Evolutionary conservation across 2,329 filamentous ascomycete genomes (phyloP).

Genomic region (Aschersonia sp.): DNA sequence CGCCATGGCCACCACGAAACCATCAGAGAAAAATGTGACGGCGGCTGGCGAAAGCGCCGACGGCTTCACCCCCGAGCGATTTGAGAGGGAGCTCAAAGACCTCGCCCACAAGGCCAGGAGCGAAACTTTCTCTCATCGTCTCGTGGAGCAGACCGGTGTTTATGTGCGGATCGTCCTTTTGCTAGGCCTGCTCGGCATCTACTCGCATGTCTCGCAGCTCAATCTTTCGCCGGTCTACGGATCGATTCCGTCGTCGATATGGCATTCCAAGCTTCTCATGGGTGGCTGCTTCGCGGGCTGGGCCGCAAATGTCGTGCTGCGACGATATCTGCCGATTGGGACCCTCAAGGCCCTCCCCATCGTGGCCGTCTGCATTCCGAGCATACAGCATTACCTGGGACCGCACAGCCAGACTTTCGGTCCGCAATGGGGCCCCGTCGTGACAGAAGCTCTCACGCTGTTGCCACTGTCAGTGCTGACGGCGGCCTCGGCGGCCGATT

Average conservation of each 20-base stretch:
- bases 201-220: slow-evolving; percentile 57
- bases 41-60: slow-evolving; percentile 6
- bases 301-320: slow-evolving; percentile 46
- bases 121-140: slow-evolving; percentile 17
- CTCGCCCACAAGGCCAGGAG: slow-evolving; percentile 29
- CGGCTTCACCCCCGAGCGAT: slow-evolving; percentile 32
- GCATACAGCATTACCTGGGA: slow-evolving; percentile 58
- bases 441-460: slow-evolving; percentile 61
- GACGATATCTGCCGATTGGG: slow-evolving; percentile 28
- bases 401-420: slow-evolving; percentile 51
- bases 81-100: slow-evolving; percentile 37
- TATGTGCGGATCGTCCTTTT: slow-evolving; percentile 19
- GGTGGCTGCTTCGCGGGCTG: slow-evolving; percentile 57
- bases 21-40: neutral
- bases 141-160: slow-evolving; percentile 21
- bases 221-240: slow-evolving; percentile 81
- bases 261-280: slow-evolving; percentile 54
- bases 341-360: slow-evolving; percentile 48
- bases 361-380: slow-evolving; percentile 60
- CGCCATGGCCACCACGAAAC: neutral
- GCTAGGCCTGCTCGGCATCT: slow-evolving; percentile 32
- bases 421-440: slow-evolving; percentile 54
- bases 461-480: slow-evolving; percentile 54
- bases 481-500: slow-evolving; percentile 45
- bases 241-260: slow-evolving; percentile 58